Evolutionary conservation across 306 rosid genomes (phyloP).

Genomic region (Inga leiocalycina): DNA sequence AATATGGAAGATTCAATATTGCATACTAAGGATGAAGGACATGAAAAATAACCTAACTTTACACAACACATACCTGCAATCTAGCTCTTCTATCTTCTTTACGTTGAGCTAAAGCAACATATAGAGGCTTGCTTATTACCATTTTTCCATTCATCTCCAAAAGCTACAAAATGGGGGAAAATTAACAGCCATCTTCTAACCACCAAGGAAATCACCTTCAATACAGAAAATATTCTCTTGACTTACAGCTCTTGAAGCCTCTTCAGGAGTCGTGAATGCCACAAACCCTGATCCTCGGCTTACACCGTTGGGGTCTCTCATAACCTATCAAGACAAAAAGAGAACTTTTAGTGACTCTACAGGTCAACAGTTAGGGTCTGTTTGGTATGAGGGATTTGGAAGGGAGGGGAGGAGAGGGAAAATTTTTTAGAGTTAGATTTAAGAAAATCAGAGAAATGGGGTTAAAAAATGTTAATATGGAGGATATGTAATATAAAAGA

Average conservation of each 20-base stretch:
- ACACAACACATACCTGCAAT: constrained; percentile 71
- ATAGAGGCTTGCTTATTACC: constrained; percentile 89
- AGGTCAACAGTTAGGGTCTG: background rate
- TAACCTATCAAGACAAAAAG: constrained; percentile 61
- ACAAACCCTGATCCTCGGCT: constrained; percentile 98
- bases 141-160: constrained; percentile 94
- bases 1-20: background rate
- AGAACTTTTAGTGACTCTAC: constrained; percentile 8
- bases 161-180: constrained; percentile 50
- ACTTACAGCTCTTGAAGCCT: constrained; percentile 97
- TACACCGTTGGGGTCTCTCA: constrained; percentile 93
- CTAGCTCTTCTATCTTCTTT: constrained; percentile 99
- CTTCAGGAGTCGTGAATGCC: constrained; percentile 95
- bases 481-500: too few species aligned
- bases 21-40: background rate
- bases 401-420: too few species aligned
- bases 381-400: too few species aligned
- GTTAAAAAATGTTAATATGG: too few species aligned
- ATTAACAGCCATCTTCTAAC: background rate
- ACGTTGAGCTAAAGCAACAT: constrained; percentile 95
- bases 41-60: background rate
- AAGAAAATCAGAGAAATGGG: too few species aligned
- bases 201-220: background rate
- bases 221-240: background rate
- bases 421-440: too few species aligned